Conservation (phyloP, 2,329 filamentous ascomycete species). For the Metarhizium rileyi region DNA sequence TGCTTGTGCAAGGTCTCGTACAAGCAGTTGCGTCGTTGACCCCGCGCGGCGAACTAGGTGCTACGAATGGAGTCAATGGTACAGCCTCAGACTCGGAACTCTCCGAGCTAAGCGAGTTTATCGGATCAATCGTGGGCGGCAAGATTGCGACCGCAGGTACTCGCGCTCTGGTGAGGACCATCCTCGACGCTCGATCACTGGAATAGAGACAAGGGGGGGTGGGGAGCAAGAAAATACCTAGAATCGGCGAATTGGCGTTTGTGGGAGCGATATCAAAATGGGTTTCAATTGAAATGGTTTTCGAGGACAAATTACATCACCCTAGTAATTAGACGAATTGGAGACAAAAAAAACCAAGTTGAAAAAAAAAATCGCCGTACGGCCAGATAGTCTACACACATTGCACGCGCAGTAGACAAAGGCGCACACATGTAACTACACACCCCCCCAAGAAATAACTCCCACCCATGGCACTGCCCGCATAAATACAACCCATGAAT, state of each 20-base stretch:
- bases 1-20: constrained; percentile 46
- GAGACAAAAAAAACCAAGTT: not conserved
- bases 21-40: constrained; percentile 40
- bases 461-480: not conserved
- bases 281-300: not conserved
- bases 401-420: not conserved
- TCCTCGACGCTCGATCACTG: constrained; percentile 46
- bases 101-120: constrained; percentile 40
- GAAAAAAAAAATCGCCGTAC: not conserved
- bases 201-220: constrained; percentile 16
- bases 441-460: not conserved
- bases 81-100: constrained; percentile 26
- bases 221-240: too few relatives aligned
- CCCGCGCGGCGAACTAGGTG: constrained; percentile 20
- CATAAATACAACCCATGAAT: not conserved
- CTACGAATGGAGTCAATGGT: constrained; percentile 31
- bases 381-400: not conserved
- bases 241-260: constrained; percentile 10
- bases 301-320: not conserved
- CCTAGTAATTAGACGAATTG: not conserved
- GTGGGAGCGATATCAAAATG: constrained; percentile 2
- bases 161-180: constrained; percentile 36
- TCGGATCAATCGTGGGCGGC: constrained; percentile 44
- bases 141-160: constrained; percentile 37
- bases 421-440: not conserved